Evolutionary conservation across 495 filamentous ascomycete species (phyloP).

Genomic region (Hypoxylon cercidicola): DNA sequence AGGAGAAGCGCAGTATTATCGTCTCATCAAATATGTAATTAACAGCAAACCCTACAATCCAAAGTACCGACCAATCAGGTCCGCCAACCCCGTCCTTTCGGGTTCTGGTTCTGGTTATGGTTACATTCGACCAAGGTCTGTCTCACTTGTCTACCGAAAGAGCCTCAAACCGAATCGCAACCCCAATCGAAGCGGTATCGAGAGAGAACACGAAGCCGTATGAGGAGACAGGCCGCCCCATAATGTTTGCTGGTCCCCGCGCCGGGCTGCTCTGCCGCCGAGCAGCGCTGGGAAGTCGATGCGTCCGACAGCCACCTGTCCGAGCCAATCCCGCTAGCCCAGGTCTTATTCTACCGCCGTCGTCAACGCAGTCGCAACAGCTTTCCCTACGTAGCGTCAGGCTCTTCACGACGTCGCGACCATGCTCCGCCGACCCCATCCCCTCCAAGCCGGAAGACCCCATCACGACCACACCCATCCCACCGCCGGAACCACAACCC

Average conservation of each 20-base stretch:
- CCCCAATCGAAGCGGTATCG: not conserved
- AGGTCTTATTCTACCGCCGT: too few species aligned
- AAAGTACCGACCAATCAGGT: slow-evolving; percentile 15
- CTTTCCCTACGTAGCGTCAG: slow-evolving; percentile 11
- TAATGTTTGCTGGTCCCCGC: slow-evolving; percentile 21
- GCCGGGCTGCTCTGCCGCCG: slow-evolving; percentile 25
- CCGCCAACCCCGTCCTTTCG: slow-evolving; percentile 2
- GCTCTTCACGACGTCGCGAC: slow-evolving; percentile 29
- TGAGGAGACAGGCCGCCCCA: not conserved
- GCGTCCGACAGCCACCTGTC: not conserved
- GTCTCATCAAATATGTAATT: not conserved
- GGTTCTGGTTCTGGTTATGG: slow-evolving; percentile 16
- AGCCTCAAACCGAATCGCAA: slow-evolving; percentile 32
- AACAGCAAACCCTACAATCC: not conserved
- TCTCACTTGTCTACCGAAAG: slow-evolving; percentile 32
- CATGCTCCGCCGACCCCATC: slow-evolving; percentile 15
- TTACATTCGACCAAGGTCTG: slow-evolving; percentile 44
- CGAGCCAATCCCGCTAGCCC: slow-evolving; percentile 15
- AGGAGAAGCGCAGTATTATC: too few species aligned
- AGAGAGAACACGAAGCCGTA: not conserved
- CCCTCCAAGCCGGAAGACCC: slow-evolving; percentile 22
- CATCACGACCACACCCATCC: not conserved
- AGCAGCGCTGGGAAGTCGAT: not conserved
- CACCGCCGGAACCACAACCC: not conserved
- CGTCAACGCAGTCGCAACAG: not conserved